Conservation (phyloP, 441 rosid species). For the Flueggea neowawraea region DNA sequence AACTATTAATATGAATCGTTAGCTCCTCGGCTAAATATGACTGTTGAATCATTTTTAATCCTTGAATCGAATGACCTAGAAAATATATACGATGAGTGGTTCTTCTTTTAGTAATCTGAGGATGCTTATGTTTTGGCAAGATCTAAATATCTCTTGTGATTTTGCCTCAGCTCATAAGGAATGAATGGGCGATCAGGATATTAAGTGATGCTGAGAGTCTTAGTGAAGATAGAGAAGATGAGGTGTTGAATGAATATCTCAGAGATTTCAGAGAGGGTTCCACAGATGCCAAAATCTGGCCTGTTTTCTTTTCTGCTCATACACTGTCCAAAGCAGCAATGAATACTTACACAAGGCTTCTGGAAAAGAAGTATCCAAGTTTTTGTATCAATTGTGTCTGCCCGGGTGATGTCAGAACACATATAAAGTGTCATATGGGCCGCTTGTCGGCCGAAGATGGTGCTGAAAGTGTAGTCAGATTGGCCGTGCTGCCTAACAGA, state of each 20-base stretch:
- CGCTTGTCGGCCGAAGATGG: slow-evolving; percentile 26
- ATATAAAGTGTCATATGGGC: slow-evolving; percentile 21
- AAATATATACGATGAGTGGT: too few species aligned
- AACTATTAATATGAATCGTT: too few species aligned
- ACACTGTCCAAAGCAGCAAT: slow-evolving; percentile 24
- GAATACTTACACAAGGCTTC: slow-evolving; percentile 24
- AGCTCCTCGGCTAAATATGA: too few species aligned
- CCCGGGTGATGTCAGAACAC: slow-evolving; percentile 22
- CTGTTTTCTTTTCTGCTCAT: slow-evolving; percentile 12
- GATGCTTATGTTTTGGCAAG: neutral
- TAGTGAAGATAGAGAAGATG: slow-evolving; percentile 26
- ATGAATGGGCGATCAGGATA: slow-evolving; percentile 19
- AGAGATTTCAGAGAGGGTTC: slow-evolving; percentile 24
- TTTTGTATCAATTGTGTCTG: slow-evolving; percentile 28
- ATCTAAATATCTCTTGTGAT: neutral
- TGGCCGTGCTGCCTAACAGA: slow-evolving; percentile 17
- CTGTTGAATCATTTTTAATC: neutral
- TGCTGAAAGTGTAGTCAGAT: slow-evolving; percentile 20
- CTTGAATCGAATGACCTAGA: too few species aligned
- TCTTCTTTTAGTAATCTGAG: too few species aligned
- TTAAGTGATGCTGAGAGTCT: slow-evolving; percentile 18
- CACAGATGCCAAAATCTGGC: slow-evolving; percentile 17
- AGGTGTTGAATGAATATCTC: slow-evolving; percentile 18
- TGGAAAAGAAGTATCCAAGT: slow-evolving; percentile 16
- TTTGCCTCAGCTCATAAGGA: slow-evolving; percentile 6